Conservation (phyloP, 768 basidiomycete species). For the Tylopilus cervinicoccineus region DNA sequence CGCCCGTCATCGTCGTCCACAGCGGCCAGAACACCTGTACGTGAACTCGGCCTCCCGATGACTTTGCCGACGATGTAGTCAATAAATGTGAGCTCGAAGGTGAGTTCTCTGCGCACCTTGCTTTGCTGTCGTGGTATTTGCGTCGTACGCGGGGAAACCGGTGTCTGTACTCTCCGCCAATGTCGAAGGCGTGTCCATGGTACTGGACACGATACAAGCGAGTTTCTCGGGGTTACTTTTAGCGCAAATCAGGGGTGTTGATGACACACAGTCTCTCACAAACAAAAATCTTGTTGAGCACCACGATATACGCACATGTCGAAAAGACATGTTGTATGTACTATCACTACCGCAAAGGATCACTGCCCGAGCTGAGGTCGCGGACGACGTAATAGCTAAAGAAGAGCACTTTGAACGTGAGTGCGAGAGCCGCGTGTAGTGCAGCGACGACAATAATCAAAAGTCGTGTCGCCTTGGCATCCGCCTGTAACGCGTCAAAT, state of each 20-base stretch:
- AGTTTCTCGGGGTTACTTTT: background rate
- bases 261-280: background rate
- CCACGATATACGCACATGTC: background rate
- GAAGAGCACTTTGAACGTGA: slow-evolving; percentile 77
- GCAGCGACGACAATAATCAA: slow-evolving; percentile 71
- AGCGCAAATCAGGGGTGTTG: background rate
- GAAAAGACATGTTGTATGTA: background rate
- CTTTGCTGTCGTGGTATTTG: background rate
- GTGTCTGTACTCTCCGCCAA: background rate
- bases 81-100: background rate
- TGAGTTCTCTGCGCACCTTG: slow-evolving; percentile 2
- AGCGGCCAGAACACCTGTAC: slow-evolving; percentile 29
- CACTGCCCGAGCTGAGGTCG: slow-evolving; percentile 31
- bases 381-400: slow-evolving; percentile 53
- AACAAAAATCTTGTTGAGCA: background rate
- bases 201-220: background rate
- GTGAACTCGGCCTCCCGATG: background rate
- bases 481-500: slow-evolving; percentile 49
- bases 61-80: background rate
- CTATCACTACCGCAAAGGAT: slow-evolving; percentile 18
- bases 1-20: slow-evolving; percentile 43
- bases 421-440: slow-evolving; percentile 75
- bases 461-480: slow-evolving; percentile 81
- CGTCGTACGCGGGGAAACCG: background rate
- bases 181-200: slow-evolving; percentile 11